A percentile compares a stretch with the other conserved stretches of the same genome.
phyloP scores from a whole-genome alignment of 2,329 filamentous ascomycete genomes.

The Pestalotiopsis sp. region DNA sequence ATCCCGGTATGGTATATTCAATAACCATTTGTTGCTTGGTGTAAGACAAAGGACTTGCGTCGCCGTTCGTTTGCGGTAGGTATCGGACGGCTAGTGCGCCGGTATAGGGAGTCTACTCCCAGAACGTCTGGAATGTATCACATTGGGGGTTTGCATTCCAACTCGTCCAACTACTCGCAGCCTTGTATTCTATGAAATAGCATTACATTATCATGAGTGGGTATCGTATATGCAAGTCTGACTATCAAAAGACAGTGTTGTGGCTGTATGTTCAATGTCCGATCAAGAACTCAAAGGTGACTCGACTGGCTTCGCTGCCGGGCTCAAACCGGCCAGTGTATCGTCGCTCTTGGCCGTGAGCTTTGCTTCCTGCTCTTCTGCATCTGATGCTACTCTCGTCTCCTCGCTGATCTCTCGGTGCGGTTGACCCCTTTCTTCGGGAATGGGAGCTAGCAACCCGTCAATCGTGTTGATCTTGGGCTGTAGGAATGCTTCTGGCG shows the following conservation, averaged over 20 bases:
- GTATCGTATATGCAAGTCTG: constrained; percentile 3
- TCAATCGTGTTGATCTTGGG: constrained; percentile 5
- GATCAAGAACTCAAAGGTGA: not conserved
- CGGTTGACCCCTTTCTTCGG: constrained; percentile 24
- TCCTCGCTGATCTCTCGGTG: constrained; percentile 31
- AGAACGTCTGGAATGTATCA: not conserved
- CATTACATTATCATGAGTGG: constrained; percentile 5
- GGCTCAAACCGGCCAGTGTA: constrained; percentile 1
- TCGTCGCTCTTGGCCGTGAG: constrained; percentile 7
- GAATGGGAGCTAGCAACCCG: constrained; percentile 23
- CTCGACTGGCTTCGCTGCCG: not conserved
- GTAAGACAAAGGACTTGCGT: not conserved
- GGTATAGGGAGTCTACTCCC: not conserved
- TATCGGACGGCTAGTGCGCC: not conserved
- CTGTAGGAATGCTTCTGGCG: not conserved
- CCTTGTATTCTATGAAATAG: not conserved
- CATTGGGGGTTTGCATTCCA: not conserved
- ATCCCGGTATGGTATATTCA: no score
- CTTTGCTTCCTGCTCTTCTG: constrained; percentile 15
- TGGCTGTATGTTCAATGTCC: not conserved
- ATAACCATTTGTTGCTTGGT: not conserved
- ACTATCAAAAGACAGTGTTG: not conserved
- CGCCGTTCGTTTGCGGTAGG: not conserved
- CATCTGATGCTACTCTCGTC: constrained; percentile 19
- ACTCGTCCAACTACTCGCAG: not conserved